Conservation (phyloP, 768 basidiomycete species). For the Tylopilus sp. region DNA sequence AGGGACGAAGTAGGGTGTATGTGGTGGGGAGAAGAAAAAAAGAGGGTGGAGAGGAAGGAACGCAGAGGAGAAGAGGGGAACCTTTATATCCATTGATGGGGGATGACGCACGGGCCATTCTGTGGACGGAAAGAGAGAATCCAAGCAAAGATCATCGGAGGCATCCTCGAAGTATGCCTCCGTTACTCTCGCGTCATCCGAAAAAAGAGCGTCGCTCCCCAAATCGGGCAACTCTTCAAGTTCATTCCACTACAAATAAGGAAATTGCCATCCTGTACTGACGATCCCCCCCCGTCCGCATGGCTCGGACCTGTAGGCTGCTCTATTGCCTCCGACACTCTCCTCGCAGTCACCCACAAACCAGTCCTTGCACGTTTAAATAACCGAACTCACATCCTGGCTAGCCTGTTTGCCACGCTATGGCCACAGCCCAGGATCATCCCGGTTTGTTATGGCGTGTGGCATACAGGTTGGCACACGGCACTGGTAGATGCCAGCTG, state of each 20-base stretch:
- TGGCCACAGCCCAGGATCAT: not conserved
- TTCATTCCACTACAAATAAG: constrained; percentile 20
- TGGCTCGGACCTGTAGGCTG: not conserved
- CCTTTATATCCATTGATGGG: constrained; percentile 24
- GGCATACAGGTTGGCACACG: too few relatives aligned
- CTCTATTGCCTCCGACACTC: too few relatives aligned
- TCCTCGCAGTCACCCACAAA: too few relatives aligned
- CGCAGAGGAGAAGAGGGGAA: constrained; percentile 8
- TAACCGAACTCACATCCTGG: too few relatives aligned
- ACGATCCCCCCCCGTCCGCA: constrained; percentile 10
- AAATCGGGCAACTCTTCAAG: constrained; percentile 28
- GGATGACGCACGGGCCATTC: constrained; percentile 28
- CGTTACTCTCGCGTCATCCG: constrained; percentile 15
- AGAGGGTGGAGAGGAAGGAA: constrained; percentile 7
- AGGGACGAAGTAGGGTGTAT: constrained; percentile 18
- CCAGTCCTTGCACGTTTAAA: too few relatives aligned
- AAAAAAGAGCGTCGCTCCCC: constrained; percentile 10
- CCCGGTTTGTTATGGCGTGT: not conserved
- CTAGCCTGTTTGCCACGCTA: too few relatives aligned
- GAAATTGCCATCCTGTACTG: constrained; percentile 14
- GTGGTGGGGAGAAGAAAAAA: constrained; percentile 12
- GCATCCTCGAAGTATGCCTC: constrained; percentile 23
- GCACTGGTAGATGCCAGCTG: not conserved
- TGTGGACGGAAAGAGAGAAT: constrained; percentile 15
- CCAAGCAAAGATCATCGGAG: constrained; percentile 18